phyloP scores from a whole-genome alignment of 2,329 filamentous ascomycete genomes.

The Leptographium lundbergii region DNA sequence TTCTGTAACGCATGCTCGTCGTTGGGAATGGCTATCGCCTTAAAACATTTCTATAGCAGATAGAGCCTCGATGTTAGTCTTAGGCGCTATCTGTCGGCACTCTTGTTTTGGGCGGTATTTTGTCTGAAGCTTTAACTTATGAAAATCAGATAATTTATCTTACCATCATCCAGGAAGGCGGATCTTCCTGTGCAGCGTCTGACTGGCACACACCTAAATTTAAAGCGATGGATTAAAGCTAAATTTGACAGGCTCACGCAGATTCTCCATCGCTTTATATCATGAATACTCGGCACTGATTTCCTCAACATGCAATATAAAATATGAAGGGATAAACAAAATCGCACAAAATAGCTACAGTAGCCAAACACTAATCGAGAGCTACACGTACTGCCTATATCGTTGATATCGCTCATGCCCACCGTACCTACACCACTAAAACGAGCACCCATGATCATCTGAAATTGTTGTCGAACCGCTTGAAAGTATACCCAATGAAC shows the following conservation, averaged over 20 bases:
- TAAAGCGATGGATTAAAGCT: too few relatives aligned
- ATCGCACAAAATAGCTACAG: not conserved
- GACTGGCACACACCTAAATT: not conserved
- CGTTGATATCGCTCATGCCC: not conserved
- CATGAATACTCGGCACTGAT: not conserved
- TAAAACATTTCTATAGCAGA: not conserved
- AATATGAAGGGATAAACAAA: not conserved
- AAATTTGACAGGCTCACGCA: not conserved
- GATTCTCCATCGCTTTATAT: not conserved
- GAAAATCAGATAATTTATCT: not conserved
- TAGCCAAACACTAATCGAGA: not conserved
- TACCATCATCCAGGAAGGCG: not conserved
- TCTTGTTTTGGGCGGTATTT: not conserved
- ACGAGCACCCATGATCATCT: constrained; percentile 23
- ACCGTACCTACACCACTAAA: not conserved
- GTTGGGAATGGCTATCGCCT: not conserved
- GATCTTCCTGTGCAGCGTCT: too few relatives aligned
- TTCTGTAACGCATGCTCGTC: not conserved
- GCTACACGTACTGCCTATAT: not conserved
- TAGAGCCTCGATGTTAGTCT: not conserved
- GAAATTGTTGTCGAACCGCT: constrained; percentile 75
- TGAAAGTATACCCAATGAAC: constrained; percentile 95
- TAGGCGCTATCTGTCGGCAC: not conserved
- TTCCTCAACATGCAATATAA: not conserved
- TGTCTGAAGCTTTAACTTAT: not conserved